Conservation (phyloP, 169 alveolate species). For the Plasmodium gonderi region DNA sequence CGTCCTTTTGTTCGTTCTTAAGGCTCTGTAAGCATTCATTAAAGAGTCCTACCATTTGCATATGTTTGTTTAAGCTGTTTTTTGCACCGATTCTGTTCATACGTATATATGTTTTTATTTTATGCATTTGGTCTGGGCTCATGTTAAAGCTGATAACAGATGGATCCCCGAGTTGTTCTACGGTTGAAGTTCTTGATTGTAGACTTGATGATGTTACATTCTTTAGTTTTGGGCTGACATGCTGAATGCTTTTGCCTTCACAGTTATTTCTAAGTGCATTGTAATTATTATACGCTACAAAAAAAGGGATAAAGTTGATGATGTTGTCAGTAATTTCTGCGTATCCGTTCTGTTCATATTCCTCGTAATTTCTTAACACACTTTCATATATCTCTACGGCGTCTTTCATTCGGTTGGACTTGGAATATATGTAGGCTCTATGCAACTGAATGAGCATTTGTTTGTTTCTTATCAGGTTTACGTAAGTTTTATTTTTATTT, state of each 20-base stretch:
- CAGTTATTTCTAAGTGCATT: constrained; percentile 45
- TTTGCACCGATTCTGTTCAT: not conserved
- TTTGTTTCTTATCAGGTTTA: constrained; percentile 3
- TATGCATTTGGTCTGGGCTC: constrained; percentile 9
- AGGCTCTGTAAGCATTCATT: constrained; percentile 26
- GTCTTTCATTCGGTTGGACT: constrained; percentile 39
- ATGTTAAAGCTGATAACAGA: not conserved
- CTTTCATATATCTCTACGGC: constrained; percentile 47
- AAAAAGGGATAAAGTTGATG: no score
- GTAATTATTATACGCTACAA: constrained; percentile 57
- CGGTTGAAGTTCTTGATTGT: not conserved
- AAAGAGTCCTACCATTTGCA: not conserved
- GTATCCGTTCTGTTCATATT: not conserved
- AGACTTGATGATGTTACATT: not conserved
- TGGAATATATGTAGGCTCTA: constrained; percentile 53
- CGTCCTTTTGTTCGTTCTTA: not conserved
- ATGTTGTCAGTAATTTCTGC: not conserved
- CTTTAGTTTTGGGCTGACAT: not conserved
- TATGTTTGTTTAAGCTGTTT: not conserved
- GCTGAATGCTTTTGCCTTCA: not conserved
- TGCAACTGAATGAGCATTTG: constrained; percentile 3
- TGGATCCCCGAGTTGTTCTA: not conserved
- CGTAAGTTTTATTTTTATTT: not conserved
- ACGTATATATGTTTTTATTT: constrained; percentile 17
- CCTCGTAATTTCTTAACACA: constrained; percentile 8